Conservation (phyloP, 495 filamentous ascomycete genomes). For the Aspergillus coremiiformis region DNA sequence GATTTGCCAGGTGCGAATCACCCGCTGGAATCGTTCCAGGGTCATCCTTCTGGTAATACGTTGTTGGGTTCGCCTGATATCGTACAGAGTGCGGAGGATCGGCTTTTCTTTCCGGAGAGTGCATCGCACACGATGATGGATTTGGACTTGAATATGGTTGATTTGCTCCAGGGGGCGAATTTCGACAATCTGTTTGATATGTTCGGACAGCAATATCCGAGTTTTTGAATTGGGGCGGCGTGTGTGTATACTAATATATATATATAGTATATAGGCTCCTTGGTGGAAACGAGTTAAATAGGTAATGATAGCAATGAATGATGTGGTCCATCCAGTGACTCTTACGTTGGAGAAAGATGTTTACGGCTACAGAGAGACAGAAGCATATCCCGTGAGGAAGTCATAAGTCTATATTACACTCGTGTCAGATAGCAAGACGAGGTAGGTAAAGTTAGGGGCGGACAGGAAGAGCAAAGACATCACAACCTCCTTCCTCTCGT, state of each 20-base stretch:
- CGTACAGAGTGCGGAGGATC: conserved; percentile 6
- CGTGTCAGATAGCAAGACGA: conserved; percentile 17
- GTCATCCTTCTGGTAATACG: neutral
- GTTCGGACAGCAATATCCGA: conserved; percentile 33
- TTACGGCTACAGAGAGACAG: neutral
- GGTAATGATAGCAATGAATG: neutral
- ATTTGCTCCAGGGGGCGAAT: conserved; percentile 31
- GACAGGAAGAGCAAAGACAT: conserved; percentile 28
- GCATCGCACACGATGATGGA: conserved; percentile 12
- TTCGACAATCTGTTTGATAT: conserved; percentile 35
- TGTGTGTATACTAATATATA: neutral
- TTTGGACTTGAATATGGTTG: conserved; percentile 34
- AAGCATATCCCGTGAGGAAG: conserved; percentile 25
- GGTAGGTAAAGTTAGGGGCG: conserved; percentile 14
- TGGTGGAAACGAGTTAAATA: neutral
- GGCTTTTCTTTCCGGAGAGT: conserved; percentile 4
- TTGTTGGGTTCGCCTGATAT: conserved; percentile 1
- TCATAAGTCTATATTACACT: conserved; percentile 38
- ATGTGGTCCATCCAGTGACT: neutral
- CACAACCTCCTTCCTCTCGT: conserved; percentile 28
- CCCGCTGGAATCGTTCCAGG: neutral
- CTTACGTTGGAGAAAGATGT: neutral
- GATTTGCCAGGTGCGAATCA: neutral
- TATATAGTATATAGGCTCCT: neutral
- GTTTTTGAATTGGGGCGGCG: conserved; percentile 15